Conservation (phyloP, 2,329 filamentous ascomycete species). For the Sporothrix schenckii region DNA sequence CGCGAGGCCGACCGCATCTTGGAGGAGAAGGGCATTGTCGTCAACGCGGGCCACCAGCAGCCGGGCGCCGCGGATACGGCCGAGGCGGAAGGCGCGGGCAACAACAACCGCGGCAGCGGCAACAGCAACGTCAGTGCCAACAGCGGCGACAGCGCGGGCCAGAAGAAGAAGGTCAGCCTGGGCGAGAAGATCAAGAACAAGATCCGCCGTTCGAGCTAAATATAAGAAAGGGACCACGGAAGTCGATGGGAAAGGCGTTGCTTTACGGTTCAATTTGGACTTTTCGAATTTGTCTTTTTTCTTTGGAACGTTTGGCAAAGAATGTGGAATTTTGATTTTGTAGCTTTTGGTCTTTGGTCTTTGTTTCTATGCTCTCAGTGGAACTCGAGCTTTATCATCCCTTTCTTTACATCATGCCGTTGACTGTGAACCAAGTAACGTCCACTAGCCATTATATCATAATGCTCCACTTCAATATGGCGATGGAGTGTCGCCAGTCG, state of each 20-base stretch:
- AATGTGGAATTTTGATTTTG: neutral
- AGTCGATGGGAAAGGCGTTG: neutral
- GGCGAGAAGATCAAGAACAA: slow-evolving; percentile 71
- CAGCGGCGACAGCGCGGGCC: neutral
- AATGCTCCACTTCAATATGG: neutral
- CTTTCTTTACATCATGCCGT: slow-evolving; percentile 10
- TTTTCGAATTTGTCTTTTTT: no score
- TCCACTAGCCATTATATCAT: neutral
- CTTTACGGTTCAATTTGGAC: neutral
- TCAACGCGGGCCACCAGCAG: slow-evolving; percentile 39
- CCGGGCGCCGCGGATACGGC: neutral
- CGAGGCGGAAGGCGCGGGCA: neutral
- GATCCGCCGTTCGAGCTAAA: slow-evolving; percentile 50
- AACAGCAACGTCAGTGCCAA: slow-evolving; percentile 31
- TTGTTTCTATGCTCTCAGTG: slow-evolving; percentile 13
- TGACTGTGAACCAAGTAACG: neutral
- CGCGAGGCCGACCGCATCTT: slow-evolving; percentile 66
- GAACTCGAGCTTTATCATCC: neutral
- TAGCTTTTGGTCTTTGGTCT: neutral
- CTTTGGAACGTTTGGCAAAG: neutral
- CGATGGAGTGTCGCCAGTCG: no score
- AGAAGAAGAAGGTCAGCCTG: slow-evolving; percentile 49
- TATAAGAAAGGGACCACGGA: no score
- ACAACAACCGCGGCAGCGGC: slow-evolving; percentile 31
- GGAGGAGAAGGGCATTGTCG: neutral